Evolutionary conservation across 768 basidiomycete species (phyloP), one percentile per base, ranked within the genome.

Genomic region (Leccinellum luteum): DNA sequence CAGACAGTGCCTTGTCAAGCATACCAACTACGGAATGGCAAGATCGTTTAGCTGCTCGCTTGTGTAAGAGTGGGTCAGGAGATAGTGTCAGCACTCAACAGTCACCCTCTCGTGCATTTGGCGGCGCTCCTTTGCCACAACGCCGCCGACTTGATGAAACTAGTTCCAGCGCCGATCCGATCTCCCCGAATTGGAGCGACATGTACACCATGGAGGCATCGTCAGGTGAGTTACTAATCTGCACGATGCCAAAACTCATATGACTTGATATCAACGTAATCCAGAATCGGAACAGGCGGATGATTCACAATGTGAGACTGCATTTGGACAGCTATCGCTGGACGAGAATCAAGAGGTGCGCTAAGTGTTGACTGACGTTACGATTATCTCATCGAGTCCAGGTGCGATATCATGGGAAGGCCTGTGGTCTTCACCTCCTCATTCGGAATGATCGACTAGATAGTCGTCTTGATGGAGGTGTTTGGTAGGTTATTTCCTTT

Each of bases 351-450:
- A 81, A 64, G 88, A 91, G 75, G 89, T 88, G 61, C 10, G 23
- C 67, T 48, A 25, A 13, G 15, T 32, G 21, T 50, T 13, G 19
- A 57, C 45, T 21, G 48, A 44, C 34, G 17, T 19, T 48, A 12
- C 25, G 34, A 10, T 58, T 59, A 59, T 47, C 60, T 68, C 54
- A 70, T 25, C 6, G 3, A 51, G 32, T n/a, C 17, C 67, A 95
- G 85, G 82, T 95, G 47, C 87, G 93, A 56, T 95, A 87, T 67
- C 94, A 94, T 57, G 90, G 92, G 14, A 80, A 85, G 72, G 77
- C 83, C 3, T 87, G 87, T 62, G 92, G 92, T 8, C 75, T 94
- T 27, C 86, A 90, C 60, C 75, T 93, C 31, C 78, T 93, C n/a
- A 83, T 82, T 17, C 77, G 81, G 54, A 85, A 79, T 55, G 80